These are phyloP conservation scores for Fraxinus xanthoxyloides DNA, from an alignment of 305 asterid genomes.

Conservation along the genomic window DNA sequence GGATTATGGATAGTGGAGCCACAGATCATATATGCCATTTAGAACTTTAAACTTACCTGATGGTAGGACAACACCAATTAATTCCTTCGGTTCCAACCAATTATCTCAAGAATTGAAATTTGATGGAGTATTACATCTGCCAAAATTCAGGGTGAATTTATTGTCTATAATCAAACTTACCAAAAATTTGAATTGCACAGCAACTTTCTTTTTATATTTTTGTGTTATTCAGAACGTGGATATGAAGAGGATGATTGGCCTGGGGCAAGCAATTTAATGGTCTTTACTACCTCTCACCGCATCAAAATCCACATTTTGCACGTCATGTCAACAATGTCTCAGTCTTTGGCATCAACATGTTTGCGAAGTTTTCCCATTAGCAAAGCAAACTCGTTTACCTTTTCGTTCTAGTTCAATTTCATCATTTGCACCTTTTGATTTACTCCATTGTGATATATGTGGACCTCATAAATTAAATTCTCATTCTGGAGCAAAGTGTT, in stretches of 20 bases:
- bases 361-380: neutral
- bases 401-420: neutral
- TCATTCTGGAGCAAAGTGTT: neutral
- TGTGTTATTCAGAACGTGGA: neutral
- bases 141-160: neutral
- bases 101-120: neutral
- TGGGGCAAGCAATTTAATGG: neutral
- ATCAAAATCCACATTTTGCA: neutral
- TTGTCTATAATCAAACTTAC: neutral
- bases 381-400: neutral
- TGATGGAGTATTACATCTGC: neutral
- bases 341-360: neutral
- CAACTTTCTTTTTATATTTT: no score
- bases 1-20: neutral
- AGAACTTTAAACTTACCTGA: neutral
- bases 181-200: neutral
- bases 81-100: no score
- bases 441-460: neutral
- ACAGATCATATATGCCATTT: neutral
- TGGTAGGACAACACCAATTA: no score
- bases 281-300: neutral
- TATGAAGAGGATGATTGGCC: neutral
- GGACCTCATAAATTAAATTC: neutral
- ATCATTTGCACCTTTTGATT: neutral
- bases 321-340: neutral